Evolutionary conservation across 805 yeast genomes (phyloP).

Genomic region (Candida tallmaniae): DNA sequence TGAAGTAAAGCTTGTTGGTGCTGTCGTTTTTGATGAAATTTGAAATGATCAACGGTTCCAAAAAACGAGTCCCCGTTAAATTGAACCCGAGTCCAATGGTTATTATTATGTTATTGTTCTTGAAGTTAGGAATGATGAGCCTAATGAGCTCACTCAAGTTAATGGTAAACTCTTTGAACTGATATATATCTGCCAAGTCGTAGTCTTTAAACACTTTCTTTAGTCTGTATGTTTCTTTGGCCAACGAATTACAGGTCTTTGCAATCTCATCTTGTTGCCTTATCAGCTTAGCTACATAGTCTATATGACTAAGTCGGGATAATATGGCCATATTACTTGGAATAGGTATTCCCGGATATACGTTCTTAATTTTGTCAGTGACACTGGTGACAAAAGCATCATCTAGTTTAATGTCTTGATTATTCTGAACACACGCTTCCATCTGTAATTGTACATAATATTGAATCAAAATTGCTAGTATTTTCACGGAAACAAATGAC

Average conservation of each 20-base stretch:
- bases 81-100: slow-evolving; percentile 21
- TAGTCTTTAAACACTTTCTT: slow-evolving; percentile 8
- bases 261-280: slow-evolving; percentile 12
- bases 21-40: slow-evolving; percentile 8
- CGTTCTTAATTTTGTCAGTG: background rate
- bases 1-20: background rate
- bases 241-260: slow-evolving; percentile 7
- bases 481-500: background rate
- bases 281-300: background rate
- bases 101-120: slow-evolving; percentile 5
- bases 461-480: slow-evolving; percentile 8
- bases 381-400: background rate
- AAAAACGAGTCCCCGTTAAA: slow-evolving; percentile 16
- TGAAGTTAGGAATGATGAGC: slow-evolving; percentile 6
- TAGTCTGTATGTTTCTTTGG: slow-evolving; percentile 12
- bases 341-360: slow-evolving; percentile 1
- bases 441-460: slow-evolving; percentile 3
- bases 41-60: slow-evolving; percentile 19
- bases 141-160: slow-evolving; percentile 10
- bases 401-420: background rate
- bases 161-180: slow-evolving; percentile 19
- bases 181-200: slow-evolving; percentile 15
- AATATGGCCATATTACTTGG: slow-evolving; percentile 1
- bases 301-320: background rate
- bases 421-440: background rate